Conservation (phyloP, 2,329 filamentous ascomycete species). For the Lachnellula hyalina region DNA sequence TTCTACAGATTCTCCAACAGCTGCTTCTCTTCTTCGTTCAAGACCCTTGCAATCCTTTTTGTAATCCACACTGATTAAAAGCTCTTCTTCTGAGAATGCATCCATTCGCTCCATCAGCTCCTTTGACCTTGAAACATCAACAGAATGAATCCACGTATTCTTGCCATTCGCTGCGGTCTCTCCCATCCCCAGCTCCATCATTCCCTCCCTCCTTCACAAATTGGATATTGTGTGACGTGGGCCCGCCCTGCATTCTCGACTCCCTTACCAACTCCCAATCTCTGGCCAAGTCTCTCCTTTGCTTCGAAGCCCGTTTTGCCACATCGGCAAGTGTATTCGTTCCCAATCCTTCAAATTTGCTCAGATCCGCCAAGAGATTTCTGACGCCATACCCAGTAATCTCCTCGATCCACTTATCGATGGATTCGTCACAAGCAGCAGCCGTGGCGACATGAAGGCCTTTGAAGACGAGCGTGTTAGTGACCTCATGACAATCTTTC, state of each 20-base stretch:
- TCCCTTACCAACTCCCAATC: constrained; percentile 16
- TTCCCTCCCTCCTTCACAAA: not conserved
- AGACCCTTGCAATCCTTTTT: no score
- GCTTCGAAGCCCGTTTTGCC: constrained; percentile 21
- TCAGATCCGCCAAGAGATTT: constrained; percentile 50
- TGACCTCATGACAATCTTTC: constrained; percentile 26
- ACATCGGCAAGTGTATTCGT: constrained; percentile 20
- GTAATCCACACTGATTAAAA: no score
- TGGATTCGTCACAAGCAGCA: constrained; percentile 49
- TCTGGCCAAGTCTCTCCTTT: constrained; percentile 15
- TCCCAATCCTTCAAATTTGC: constrained; percentile 43
- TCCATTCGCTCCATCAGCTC: no score
- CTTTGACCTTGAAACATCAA: no score
- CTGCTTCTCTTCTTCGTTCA: no score
- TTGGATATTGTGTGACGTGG: not conserved
- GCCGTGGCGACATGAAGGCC: constrained; percentile 51
- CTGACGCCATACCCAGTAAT: constrained; percentile 49
- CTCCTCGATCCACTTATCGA: constrained; percentile 47
- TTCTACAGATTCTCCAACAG: no score
- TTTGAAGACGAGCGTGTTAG: constrained; percentile 47
- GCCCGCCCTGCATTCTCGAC: constrained; percentile 6
- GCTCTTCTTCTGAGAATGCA: no score
- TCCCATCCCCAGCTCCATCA: not conserved
- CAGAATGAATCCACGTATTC: no score
- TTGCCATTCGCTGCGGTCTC: not conserved